Conservation (phyloP, 2,329 filamentous ascomycete species). For the Colletotrichum incanum region DNA sequence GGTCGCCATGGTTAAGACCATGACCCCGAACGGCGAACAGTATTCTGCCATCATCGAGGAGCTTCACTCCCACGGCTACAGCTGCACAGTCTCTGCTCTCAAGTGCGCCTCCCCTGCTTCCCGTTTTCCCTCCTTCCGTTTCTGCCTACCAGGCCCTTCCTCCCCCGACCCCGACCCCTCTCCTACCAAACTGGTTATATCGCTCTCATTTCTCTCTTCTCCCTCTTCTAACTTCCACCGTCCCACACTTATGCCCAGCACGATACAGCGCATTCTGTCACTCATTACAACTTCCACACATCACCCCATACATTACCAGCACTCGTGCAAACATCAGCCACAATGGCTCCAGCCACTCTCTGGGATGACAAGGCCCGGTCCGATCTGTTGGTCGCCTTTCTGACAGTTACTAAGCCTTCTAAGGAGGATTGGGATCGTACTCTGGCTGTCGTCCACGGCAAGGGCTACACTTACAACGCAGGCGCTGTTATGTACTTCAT, state of each 20-base stretch:
- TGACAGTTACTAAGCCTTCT: conserved; percentile 55
- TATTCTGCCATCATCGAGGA: conserved; percentile 56
- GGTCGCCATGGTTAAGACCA: conserved; percentile 55
- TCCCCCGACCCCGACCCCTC: conserved; percentile 2
- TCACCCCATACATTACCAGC: background rate
- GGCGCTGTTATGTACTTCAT: conserved; percentile 58
- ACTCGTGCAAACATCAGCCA: conserved; percentile 37
- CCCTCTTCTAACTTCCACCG: conserved; percentile 10
- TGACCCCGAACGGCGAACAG: conserved; percentile 52
- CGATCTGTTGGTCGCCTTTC: conserved; percentile 56
- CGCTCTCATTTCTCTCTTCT: background rate
- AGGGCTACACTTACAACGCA: conserved; percentile 57
- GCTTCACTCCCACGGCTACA: conserved; percentile 54
- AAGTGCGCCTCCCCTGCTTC: conserved; percentile 49
- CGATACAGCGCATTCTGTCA: background rate
- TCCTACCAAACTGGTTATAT: background rate
- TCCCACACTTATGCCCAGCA: background rate
- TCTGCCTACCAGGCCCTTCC: background rate
- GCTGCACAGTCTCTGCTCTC: conserved; percentile 58
- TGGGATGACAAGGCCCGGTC: conserved; percentile 58
- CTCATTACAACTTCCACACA: background rate
- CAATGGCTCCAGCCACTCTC: conserved; percentile 36
- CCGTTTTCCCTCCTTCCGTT: conserved; percentile 17
- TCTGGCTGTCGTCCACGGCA: conserved; percentile 50
- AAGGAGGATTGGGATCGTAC: conserved; percentile 53